phyloP scores from a whole-genome alignment of 2,329 filamentous ascomycete genomes.

The Lachnellula occidentalis region DNA sequence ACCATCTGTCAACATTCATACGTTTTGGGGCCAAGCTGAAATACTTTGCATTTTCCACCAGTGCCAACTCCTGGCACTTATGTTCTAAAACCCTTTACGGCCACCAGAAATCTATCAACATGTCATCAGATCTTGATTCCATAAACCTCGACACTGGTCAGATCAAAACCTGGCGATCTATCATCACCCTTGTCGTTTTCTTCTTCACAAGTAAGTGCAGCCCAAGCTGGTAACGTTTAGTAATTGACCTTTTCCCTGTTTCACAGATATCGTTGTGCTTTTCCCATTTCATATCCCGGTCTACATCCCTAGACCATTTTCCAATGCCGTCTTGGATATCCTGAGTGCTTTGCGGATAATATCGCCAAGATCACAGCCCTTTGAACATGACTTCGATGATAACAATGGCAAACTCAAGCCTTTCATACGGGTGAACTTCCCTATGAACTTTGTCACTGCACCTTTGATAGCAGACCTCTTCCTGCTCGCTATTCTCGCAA shows the following conservation, averaged over 20 bases:
- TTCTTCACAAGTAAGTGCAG: conserved; percentile 59
- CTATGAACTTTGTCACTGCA: conserved; percentile 66
- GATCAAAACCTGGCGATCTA: conserved; percentile 63
- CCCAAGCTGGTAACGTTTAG: too few relatives aligned
- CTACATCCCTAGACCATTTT: conserved; percentile 48
- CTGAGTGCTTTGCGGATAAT: conserved; percentile 49
- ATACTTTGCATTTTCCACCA: background rate
- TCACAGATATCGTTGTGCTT: conserved; percentile 59
- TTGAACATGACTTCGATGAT: conserved; percentile 21
- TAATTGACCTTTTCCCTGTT: conserved; percentile 5
- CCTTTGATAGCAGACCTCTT: conserved; percentile 68
- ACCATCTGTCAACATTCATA: too few relatives aligned
- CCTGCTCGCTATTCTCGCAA: conserved; percentile 62
- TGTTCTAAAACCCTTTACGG: background rate
- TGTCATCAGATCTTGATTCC: conserved; percentile 20
- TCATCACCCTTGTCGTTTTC: conserved; percentile 65
- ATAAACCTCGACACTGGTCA: conserved; percentile 42
- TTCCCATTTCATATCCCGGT: conserved; percentile 64
- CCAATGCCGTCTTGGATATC: conserved; percentile 38
- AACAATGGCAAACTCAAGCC: conserved; percentile 29
- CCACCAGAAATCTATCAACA: background rate
- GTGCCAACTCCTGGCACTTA: background rate
- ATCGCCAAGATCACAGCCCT: conserved; percentile 33
- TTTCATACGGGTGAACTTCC: conserved; percentile 51
- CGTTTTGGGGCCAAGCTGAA: background rate